These are phyloP conservation scores for Yamadazyma takamatsuzukensis DNA, from an alignment of 805 yeast genomes.

Conservation along the genomic window DNA sequence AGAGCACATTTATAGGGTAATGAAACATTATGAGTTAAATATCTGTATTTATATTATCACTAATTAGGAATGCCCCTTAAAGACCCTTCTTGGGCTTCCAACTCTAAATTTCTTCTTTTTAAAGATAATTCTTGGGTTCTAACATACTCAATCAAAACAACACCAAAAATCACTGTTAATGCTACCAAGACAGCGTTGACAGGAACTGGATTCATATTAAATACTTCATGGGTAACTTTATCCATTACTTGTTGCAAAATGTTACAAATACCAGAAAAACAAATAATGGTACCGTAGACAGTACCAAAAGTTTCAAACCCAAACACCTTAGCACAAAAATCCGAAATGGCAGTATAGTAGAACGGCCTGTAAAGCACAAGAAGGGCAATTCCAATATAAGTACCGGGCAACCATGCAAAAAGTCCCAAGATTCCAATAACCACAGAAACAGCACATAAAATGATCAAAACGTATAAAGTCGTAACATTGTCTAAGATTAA, in stretches of 20 bases:
- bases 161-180: slow-evolving; percentile 53
- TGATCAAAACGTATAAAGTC: slow-evolving; percentile 52
- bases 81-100: slow-evolving; percentile 62
- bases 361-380: slow-evolving; percentile 87
- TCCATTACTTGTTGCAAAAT: slow-evolving; percentile 70
- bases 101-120: slow-evolving; percentile 50
- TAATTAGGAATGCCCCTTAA: slow-evolving; percentile 42
- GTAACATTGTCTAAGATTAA: slow-evolving; percentile 68
- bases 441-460: slow-evolving; percentile 53
- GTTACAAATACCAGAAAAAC: slow-evolving; percentile 79
- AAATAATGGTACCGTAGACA: slow-evolving; percentile 81
- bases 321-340: slow-evolving; percentile 87
- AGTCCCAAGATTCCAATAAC: slow-evolving; percentile 72
- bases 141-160: slow-evolving; percentile 41
- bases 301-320: slow-evolving; percentile 92
- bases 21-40: too few relatives aligned
- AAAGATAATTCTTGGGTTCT: slow-evolving; percentile 37
- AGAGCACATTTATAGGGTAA: too few relatives aligned
- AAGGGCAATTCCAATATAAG: slow-evolving; percentile 64
- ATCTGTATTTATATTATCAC: too few relatives aligned
- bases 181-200: slow-evolving; percentile 56
- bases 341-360: slow-evolving; percentile 89
- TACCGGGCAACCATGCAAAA: slow-evolving; percentile 50
- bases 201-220: slow-evolving; percentile 76
- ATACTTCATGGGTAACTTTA: slow-evolving; percentile 60